Conservation (phyloP, 2,329 filamentous ascomycete genomes). For the Diaporthe australafricana region DNA sequence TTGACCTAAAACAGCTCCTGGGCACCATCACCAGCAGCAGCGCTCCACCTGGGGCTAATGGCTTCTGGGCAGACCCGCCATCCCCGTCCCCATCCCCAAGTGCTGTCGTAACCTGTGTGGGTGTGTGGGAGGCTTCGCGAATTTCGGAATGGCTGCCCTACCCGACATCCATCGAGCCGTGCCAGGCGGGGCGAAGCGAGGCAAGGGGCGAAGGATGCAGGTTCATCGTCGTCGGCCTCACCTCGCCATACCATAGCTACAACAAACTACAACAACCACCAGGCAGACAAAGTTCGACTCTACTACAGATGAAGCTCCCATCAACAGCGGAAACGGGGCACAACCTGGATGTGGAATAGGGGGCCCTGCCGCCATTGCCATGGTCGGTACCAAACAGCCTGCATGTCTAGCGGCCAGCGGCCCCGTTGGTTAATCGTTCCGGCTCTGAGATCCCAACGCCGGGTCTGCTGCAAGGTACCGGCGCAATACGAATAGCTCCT, state of each 20-base stretch:
- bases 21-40: neutral
- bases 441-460: slow-evolving; percentile 3
- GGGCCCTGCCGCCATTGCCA: slow-evolving; percentile 7
- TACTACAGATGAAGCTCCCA: neutral
- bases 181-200: neutral
- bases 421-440: slow-evolving; percentile 9
- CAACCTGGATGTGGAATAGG: slow-evolving; percentile 1
- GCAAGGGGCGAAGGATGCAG: neutral
- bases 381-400: slow-evolving; percentile 6
- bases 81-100: neutral
- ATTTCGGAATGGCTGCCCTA: slow-evolving; percentile 11
- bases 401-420: slow-evolving; percentile 22
- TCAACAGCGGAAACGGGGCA: neutral
- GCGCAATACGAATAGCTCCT: slow-evolving; percentile 11
- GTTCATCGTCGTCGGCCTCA: neutral
- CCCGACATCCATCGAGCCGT: slow-evolving; percentile 5
- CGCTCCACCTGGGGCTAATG: slow-evolving; percentile 13
- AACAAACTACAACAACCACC: too few relatives aligned
- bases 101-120: neutral
- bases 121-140: neutral
- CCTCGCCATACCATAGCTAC: too few relatives aligned
- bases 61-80: neutral
- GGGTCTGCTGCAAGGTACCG: slow-evolving; percentile 23
- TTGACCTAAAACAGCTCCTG: slow-evolving; percentile 24
- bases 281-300: neutral